Evolutionary conservation across 176 grass and related monocot genomes (phyloP), one percentile per base, ranked within the genome.

Genomic region (Carex scoparia): DNA sequence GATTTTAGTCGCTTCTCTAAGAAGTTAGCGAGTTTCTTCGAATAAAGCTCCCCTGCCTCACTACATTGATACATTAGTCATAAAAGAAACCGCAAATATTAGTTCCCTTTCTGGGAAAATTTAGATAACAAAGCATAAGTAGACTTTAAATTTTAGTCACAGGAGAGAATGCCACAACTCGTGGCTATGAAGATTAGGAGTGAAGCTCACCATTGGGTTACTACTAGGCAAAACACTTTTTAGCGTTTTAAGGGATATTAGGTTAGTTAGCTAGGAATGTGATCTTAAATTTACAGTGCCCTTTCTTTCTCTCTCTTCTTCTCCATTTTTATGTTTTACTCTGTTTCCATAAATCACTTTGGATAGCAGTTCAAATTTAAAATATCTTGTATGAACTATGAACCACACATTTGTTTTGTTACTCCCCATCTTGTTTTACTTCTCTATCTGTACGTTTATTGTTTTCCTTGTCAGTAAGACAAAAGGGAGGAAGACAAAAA

Each of bases 1-100:
- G 81, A 89, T 37, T 89, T 95, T n/a, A 98, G 78, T 80, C 95
- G 91, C 88, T 94, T 93, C 86, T 98, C 95, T 80, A 98, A 76
- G 90, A 98, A 98, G 64, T 91, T 92, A 67, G 93, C 93, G 84
- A 98, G 95, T 87, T 98, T 98, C 79, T 89, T 93, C 61, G 95
- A 85, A 87, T 95, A 98, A 86, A 95, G 83, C 69, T 88, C 69
- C 12, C 95, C 95, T 1, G 87, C 84, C 68, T 95, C 91, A 88
- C 95, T 98, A 89, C 80, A 90, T 13, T 68, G 64, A 53, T 69
- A 60, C 40, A 33, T 55, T 78, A 32, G 48, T 77, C 49, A 32
- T 55, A n/a, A 54, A 53, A 54, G 23, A 30, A 56, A 7, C 27
- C 33, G 10, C 73, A 56, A 12, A 13, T 55, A 51, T 18, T 23